Conservation (phyloP, 495 filamentous ascomycete genomes). For the Hypoxylon rickii region DNA sequence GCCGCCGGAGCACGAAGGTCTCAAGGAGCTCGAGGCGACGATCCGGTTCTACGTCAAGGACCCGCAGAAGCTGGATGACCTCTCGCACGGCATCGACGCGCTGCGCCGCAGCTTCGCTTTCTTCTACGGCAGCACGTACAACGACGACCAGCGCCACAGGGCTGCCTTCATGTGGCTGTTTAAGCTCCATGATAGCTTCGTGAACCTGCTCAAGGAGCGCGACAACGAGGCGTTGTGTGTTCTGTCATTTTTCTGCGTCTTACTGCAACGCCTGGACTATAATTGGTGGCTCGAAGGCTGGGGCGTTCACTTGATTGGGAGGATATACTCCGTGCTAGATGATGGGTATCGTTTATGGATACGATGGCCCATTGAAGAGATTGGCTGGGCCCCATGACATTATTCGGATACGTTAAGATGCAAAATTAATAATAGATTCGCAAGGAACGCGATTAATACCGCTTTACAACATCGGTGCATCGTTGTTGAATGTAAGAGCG, state of each 20-base stretch:
- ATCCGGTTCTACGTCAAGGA: slow-evolving; percentile 21
- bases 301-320: slow-evolving; percentile 42
- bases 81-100: slow-evolving; percentile 21
- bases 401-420: not conserved
- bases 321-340: slow-evolving; percentile 43
- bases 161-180: slow-evolving; percentile 50
- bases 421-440: not conserved
- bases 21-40: slow-evolving; percentile 29
- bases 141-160: slow-evolving; percentile 30
- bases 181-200: slow-evolving; percentile 36
- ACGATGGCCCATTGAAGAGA: slow-evolving; percentile 48
- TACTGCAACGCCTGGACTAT: slow-evolving; percentile 42
- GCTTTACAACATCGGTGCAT: no score
- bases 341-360: slow-evolving; percentile 49
- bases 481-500: no score
- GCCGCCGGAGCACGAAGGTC: slow-evolving; percentile 28
- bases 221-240: slow-evolving; percentile 46
- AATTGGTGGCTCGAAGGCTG: slow-evolving; percentile 52
- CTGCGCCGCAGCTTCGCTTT: slow-evolving; percentile 29
- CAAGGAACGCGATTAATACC: no score
- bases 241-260: slow-evolving; percentile 47
- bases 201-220: slow-evolving; percentile 38
- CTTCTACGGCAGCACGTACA: slow-evolving; percentile 12
- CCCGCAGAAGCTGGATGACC: slow-evolving; percentile 15
- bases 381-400: slow-evolving; percentile 42